phyloP scores from a whole-genome alignment of 805 yeast species.

The Candida ascalaphidarum region DNA sequence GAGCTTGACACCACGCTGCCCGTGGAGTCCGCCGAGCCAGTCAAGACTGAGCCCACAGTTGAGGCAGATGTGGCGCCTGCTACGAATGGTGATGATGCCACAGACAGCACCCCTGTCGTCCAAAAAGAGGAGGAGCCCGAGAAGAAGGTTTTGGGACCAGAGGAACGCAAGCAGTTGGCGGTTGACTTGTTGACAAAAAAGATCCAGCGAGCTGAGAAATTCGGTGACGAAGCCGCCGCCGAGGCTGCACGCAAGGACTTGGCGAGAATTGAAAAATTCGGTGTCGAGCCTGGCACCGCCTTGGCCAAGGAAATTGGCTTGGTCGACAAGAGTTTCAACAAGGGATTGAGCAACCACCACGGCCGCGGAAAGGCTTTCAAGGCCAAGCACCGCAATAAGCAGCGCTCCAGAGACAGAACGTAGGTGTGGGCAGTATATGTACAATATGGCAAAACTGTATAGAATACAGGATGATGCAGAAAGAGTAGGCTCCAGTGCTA shows the following conservation, averaged over 20 bases:
- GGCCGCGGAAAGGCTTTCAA: conserved; percentile 5
- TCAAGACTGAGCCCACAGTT: conserved; percentile 9
- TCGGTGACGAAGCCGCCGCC: conserved; percentile 57
- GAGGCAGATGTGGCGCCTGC: conserved; percentile 6
- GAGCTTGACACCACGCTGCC: conserved; percentile 1
- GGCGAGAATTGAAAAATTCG: conserved; percentile 75
- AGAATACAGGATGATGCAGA: no score
- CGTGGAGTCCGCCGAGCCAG: conserved; percentile 12
- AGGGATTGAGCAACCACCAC: conserved; percentile 8
- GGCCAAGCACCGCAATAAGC: conserved; percentile 9
- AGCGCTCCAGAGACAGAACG: conserved; percentile 3
- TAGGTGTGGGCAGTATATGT: no score
- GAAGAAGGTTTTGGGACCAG: conserved; percentile 44
- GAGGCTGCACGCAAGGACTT: conserved; percentile 52
- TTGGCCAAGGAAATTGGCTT: conserved; percentile 62
- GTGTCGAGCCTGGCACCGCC: conserved; percentile 59
- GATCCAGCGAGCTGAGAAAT: conserved; percentile 66
- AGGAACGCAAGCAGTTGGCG: conserved; percentile 63
- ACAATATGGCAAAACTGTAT: no score
- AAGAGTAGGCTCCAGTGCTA: no score
- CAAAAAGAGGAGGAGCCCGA: conserved; percentile 21
- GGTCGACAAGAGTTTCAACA: conserved; percentile 26
- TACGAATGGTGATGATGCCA: conserved; percentile 4
- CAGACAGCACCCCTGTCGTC: conserved; percentile 7
- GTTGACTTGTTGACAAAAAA: conserved; percentile 59